Percentiles rank a stretch among this genome's conserved stretches.
Conservation (phyloP, 2,329 filamentous ascomycete species). For the Tympanopsis confertula region DNA sequence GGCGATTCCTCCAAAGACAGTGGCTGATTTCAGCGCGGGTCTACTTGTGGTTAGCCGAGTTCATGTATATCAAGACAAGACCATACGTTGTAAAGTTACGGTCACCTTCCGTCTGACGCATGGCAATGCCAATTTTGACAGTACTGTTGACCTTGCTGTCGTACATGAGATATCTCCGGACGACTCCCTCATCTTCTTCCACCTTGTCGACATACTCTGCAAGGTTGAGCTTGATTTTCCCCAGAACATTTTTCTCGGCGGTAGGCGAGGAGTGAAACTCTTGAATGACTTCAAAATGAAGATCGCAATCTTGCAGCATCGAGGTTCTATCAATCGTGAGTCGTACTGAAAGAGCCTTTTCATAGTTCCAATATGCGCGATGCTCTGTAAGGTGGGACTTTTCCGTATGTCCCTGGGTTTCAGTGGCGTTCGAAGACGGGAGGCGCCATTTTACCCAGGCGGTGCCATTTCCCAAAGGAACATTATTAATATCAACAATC, state of each 20-base stretch:
- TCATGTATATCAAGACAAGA: background rate
- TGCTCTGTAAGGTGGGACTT: conserved; percentile 48
- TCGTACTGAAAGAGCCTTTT: conserved; percentile 37
- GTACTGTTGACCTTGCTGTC: conserved; percentile 61
- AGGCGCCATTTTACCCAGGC: conserved; percentile 56
- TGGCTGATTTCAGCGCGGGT: conserved; percentile 44
- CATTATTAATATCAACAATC: conserved; percentile 57
- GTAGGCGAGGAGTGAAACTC: conserved; percentile 43
- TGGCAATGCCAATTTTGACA: conserved; percentile 40
- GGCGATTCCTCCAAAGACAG: conserved; percentile 54
- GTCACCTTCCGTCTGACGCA: conserved; percentile 51
- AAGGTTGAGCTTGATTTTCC: conserved; percentile 48
- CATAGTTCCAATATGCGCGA: conserved; percentile 49
- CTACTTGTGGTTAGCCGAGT: conserved; percentile 13
- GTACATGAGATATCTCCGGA: conserved; percentile 51
- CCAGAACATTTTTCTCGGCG: conserved; percentile 42
- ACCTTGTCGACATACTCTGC: conserved; percentile 52
- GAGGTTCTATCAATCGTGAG: conserved; percentile 49
- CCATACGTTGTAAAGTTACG: conserved; percentile 41
- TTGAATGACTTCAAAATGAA: conserved; percentile 51
- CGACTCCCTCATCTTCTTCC: conserved; percentile 33
- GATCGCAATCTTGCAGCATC: conserved; percentile 43
- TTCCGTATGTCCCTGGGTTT: conserved; percentile 48
- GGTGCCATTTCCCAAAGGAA: conserved; percentile 49
- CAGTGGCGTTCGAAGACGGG: conserved; percentile 45